Conservation (phyloP, 805 yeast species). For the Saturnispora quitensis region DNA sequence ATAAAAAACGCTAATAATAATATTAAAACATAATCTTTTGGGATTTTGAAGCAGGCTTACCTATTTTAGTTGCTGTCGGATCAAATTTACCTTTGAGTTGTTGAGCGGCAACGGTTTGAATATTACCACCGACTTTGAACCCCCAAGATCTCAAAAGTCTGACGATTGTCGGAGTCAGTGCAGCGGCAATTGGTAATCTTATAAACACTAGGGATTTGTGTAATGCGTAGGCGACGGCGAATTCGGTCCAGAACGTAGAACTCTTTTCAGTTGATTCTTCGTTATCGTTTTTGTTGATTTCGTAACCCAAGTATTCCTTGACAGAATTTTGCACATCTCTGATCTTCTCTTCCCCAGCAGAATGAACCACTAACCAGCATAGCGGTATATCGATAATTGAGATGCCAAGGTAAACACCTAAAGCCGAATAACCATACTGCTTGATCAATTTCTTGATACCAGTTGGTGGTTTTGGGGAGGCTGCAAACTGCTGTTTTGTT, state of each 20-base stretch:
- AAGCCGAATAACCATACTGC: conserved; percentile 85
- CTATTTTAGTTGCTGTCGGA: conserved; percentile 40
- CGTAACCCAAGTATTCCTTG: conserved; percentile 50
- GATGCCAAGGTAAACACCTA: conserved; percentile 75
- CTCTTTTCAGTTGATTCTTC: conserved; percentile 15
- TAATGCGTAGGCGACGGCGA: conserved; percentile 83
- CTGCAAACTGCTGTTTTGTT: conserved; percentile 7
- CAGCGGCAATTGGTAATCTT: conserved; percentile 85
- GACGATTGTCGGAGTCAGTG: conserved; percentile 78
- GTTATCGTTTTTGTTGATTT: neutral
- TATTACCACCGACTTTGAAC: conserved; percentile 56
- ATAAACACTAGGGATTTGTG: conserved; percentile 82
- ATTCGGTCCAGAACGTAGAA: conserved; percentile 63
- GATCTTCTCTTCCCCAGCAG: conserved; percentile 77
- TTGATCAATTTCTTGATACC: conserved; percentile 61
- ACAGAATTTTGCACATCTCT: conserved; percentile 53
- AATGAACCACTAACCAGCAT: conserved; percentile 75
- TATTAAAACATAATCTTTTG: conserved; percentile 24
- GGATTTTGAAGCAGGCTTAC: conserved; percentile 40
- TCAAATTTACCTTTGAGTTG: conserved; percentile 22
- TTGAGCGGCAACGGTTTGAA: conserved; percentile 27
- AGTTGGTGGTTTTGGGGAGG: conserved; percentile 26
- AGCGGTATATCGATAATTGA: conserved; percentile 72
- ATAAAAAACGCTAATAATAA: neutral
- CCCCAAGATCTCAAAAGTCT: conserved; percentile 62